Evolutionary conservation across 768 basidiomycete genomes (phyloP).

Genomic region (Tylopilus cervinicoccineus): DNA sequence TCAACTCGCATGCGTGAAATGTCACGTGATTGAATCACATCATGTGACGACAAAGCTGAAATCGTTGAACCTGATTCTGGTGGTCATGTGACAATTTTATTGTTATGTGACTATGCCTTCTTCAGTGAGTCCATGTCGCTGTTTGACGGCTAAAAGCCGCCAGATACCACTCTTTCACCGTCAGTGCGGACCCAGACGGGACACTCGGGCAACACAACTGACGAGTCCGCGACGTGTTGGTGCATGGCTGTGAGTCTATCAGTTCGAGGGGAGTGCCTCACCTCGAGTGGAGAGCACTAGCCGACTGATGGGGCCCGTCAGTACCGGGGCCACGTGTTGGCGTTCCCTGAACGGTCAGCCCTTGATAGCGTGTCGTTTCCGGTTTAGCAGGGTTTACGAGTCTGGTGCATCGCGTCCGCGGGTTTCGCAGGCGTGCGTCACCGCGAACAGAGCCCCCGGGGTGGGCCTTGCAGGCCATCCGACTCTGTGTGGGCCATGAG

Average conservation of each 20-base stretch:
- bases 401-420: slow-evolving; percentile 16
- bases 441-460: slow-evolving; percentile 11
- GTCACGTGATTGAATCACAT: slow-evolving; percentile 20
- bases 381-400: slow-evolving; percentile 14
- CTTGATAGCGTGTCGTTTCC: slow-evolving; percentile 16
- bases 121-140: background rate
- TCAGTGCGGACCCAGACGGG: background rate
- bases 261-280: no score
- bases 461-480: background rate
- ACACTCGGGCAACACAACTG: no score
- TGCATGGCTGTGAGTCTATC: slow-evolving; percentile 15
- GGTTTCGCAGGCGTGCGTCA: slow-evolving; percentile 21
- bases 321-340: slow-evolving; percentile 13
- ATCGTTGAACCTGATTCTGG: background rate
- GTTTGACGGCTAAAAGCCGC: slow-evolving; percentile 8
- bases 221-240: background rate
- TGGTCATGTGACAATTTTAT: background rate
- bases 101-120: background rate
- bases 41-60: slow-evolving; percentile 12
- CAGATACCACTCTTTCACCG: slow-evolving; percentile 4
- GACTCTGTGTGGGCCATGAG: background rate
- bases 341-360: slow-evolving; percentile 18
- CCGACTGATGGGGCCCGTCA: background rate
- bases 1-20: slow-evolving; percentile 26
- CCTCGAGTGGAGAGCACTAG: no score